Percentiles rank a stretch among this genome's conserved stretches.
phyloP scores from a whole-genome alignment of 495 filamentous ascomycete species.

The Daldinia caldariorum region DNA sequence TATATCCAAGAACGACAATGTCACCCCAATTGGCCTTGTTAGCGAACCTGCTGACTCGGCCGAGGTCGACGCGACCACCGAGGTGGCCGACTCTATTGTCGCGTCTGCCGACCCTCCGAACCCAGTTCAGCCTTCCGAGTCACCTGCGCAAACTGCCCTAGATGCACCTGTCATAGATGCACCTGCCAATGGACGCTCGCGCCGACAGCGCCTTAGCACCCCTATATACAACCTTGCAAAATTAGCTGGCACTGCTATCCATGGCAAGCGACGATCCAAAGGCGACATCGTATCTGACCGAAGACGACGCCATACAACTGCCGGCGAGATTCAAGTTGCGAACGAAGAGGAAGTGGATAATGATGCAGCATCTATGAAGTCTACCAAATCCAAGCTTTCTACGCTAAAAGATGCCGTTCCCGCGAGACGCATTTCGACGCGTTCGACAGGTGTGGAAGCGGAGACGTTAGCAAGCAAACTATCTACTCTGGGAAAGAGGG shows the following conservation, averaged over 20 bases:
- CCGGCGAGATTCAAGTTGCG: constrained; percentile 48
- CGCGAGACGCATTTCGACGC: constrained; percentile 53
- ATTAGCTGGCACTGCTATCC: constrained; percentile 58
- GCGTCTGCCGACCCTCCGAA: constrained; percentile 31
- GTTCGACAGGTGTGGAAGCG: constrained; percentile 56
- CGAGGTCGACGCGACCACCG: constrained; percentile 42
- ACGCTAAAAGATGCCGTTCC: constrained; percentile 49
- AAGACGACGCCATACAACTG: constrained; percentile 53
- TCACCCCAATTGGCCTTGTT: constrained; percentile 33
- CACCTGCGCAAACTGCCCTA: constrained; percentile 11
- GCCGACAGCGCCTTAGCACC: constrained; percentile 57
- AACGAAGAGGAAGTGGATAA: constrained; percentile 27
- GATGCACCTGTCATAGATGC: constrained; percentile 39
- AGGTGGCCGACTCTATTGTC: constrained; percentile 54
- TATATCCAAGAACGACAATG: constrained; percentile 41
- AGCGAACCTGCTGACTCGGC: constrained; percentile 36
- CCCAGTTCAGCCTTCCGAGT: constrained; percentile 6
- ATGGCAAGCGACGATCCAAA: constrained; percentile 55
- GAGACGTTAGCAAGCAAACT: constrained; percentile 60
- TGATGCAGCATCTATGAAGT: constrained; percentile 37
- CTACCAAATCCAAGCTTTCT: constrained; percentile 39
- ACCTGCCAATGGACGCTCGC: constrained; percentile 49
- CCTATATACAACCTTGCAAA: constrained; percentile 66
- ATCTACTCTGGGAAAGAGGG: constrained; percentile 56
- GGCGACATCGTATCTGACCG: constrained; percentile 51